Base-by-base conservation (phyloP, 257 asterid species). In the Solanum corneliomulleri region DNA sequence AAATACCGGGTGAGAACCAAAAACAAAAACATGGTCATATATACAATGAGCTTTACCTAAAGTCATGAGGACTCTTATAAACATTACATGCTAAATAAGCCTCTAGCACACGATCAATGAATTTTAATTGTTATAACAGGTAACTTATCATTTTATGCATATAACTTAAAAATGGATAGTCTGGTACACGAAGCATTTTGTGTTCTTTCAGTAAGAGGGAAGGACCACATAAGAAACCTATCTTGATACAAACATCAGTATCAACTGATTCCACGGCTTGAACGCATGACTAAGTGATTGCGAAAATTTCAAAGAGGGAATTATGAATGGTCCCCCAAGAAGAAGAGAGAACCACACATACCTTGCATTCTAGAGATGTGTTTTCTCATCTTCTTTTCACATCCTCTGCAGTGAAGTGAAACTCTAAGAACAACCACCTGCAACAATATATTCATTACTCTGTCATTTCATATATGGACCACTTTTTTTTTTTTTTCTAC, bases 311-410 rank as follows among this genome's bases (percentile, higher is more conserved):
- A 47, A 78, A 45, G 41, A 0, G 15, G 42, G 66, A 25, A 78
- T 56, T 44, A 23, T 45, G 29, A 47, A 29, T 80, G 85, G 85
- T 49, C 85, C 66, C 68, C 69, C 20, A 29, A 49, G 6, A 81
- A 80, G 29, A 45, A 80, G n/a, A 25, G 42, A 49, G 68, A 81
- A 44, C 11, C 16, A 83, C 83, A 86, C 83, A 86, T 25, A 58
- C 89, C 89, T 87, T 87, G 86, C 89, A 87, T 87, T 87, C 82
- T 81, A n/a, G 89, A 81, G 72, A 87, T 82, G 41, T 87, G 89
- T 68, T 87, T 87, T 77, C 86, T 87, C 68, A 87, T 74, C 84
- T 87, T 87, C 66, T 60, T 42, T 87, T 87, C 89, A 80, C 89
- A 87, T 29, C 89, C 89, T 84, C 74, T 87, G 42, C 89, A 87